These are phyloP conservation scores for Beauveria sp. DNA, from an alignment of 2,329 filamentous ascomycete species.

Conservation along the genomic window DNA sequence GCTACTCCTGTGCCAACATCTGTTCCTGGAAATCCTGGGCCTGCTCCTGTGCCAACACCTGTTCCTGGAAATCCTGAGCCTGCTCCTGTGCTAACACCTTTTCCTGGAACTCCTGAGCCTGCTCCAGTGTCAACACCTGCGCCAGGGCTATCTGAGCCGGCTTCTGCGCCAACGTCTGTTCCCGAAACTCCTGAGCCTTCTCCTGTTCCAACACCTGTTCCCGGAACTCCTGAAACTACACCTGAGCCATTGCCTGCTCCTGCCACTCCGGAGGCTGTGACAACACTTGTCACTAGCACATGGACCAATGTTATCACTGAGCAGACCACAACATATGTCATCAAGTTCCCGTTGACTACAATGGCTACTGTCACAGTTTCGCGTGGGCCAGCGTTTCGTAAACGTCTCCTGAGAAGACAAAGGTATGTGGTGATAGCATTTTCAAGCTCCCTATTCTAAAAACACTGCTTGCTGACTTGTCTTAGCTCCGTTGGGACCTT, in stretches of 20 bases:
- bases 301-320: constrained; percentile 33
- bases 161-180: no score
- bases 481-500: constrained; percentile 16
- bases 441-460: neutral
- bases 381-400: constrained; percentile 11
- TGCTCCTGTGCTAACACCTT: neutral
- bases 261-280: constrained; percentile 19
- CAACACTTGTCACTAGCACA: constrained; percentile 27
- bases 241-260: constrained; percentile 19
- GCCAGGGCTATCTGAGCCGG: no score
- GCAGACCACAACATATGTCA: constrained; percentile 32
- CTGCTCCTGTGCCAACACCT: constrained; percentile 11
- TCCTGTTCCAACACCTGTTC: constrained; percentile 14
- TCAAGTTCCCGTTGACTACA: constrained; percentile 32
- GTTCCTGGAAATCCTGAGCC: constrained; percentile 12
- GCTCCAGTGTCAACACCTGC: no score
- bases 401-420: constrained; percentile 23
- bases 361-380: constrained; percentile 26
- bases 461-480: constrained; percentile 8
- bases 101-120: neutral
- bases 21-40: constrained; percentile 15
- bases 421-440: constrained; percentile 17
- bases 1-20: neutral
- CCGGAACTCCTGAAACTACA: constrained; percentile 11
- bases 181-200: no score